Percentiles rank a stretch among this genome's conserved stretches.
Evolutionary conservation across 2,329 filamentous ascomycete species (phyloP).

Genomic region (Cercospora sp.): DNA sequence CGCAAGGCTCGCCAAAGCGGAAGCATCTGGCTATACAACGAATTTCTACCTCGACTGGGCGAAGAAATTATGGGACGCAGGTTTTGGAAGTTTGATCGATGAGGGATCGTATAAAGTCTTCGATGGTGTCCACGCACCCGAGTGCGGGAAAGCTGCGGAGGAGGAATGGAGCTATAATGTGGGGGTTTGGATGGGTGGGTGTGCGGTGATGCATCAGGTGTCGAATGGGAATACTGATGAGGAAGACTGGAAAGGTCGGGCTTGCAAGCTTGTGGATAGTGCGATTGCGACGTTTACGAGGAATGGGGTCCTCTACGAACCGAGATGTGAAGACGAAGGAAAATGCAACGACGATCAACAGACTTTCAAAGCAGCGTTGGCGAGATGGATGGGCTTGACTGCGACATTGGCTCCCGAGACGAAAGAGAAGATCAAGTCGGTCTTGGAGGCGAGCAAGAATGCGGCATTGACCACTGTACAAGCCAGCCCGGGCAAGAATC

Average conservation of each 20-base stretch:
- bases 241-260: neutral
- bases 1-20: constrained; percentile 47
- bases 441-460: constrained; percentile 47
- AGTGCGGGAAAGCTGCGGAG: constrained; percentile 47
- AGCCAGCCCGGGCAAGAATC: constrained; percentile 2
- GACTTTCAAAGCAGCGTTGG: constrained; percentile 48
- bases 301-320: constrained; percentile 47
- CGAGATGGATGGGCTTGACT: constrained; percentile 51
- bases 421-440: constrained; percentile 9
- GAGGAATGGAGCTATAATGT: constrained; percentile 52
- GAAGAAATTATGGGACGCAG: constrained; percentile 40
- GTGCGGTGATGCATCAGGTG: constrained; percentile 46
- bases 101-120: constrained; percentile 51
- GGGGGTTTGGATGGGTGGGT: constrained; percentile 51
- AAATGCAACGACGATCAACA: constrained; percentile 50
- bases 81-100: constrained; percentile 57
- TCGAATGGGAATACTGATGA: neutral
- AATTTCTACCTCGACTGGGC: constrained; percentile 66
- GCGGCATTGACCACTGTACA: constrained; percentile 43
- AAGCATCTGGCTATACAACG: constrained; percentile 9
- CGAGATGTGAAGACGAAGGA: constrained; percentile 44
- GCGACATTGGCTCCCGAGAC: constrained; percentile 8
- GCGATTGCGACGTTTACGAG: constrained; percentile 32
- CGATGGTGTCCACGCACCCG: constrained; percentile 50
- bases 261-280: constrained; percentile 9